Evolutionary conservation across 2,329 filamentous ascomycete genomes (phyloP), one percentile per base, ranked within the genome.

Genomic region (Neoscytalidium dimidiatum): DNA sequence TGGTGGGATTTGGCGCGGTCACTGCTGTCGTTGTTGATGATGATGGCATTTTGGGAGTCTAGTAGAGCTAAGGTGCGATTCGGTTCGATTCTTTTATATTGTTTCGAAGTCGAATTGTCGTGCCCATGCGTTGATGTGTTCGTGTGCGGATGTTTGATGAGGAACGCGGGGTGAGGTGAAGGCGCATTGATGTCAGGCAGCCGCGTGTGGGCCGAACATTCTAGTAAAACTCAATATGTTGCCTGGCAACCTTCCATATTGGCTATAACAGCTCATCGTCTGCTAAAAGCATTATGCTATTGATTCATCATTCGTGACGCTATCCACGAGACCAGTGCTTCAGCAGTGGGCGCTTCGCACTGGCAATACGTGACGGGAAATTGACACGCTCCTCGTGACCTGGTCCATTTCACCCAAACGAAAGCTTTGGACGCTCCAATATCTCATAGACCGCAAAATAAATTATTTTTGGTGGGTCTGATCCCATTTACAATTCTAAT

Each of bases 401-500:
- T n/a, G n/a, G n/a, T n/a, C n/a, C n/a, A n/a, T n/a, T n/a, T n/a
- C n/a, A n/a, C 35, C 11, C 13, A 6, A 41, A 17, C 26, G 14
- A 13, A 28, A n/a, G 17, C 3, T 11, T 9, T 3, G 14, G 19
- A 11, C 17, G 3, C 19, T 38, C 9, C 2, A 33, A 23, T 3
- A 17, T 29, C 23, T 46, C 26, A 21, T 17, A 14, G 11, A 33
- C 13, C 31, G 43, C 9, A 11, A 8, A 29, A 38, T 28, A 3
- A 9, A 31, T 31, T 58, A 14, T 60, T 60, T 58, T 60, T 60
- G 56, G 41, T 23, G 56, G 56, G 41, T 8, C 35, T 46, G 56
- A 21, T n/a, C 56, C 56, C 56, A 46, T 60, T 60, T 31, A 21
- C 26, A 31, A 17, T 60, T 60, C 56, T 60, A 60, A 5, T 60